Percentiles rank a stretch among this genome's conserved stretches.
Evolutionary conservation across 1,284 basidiomycete genomes (phyloP).

Genomic region (Ustilago nuda): DNA sequence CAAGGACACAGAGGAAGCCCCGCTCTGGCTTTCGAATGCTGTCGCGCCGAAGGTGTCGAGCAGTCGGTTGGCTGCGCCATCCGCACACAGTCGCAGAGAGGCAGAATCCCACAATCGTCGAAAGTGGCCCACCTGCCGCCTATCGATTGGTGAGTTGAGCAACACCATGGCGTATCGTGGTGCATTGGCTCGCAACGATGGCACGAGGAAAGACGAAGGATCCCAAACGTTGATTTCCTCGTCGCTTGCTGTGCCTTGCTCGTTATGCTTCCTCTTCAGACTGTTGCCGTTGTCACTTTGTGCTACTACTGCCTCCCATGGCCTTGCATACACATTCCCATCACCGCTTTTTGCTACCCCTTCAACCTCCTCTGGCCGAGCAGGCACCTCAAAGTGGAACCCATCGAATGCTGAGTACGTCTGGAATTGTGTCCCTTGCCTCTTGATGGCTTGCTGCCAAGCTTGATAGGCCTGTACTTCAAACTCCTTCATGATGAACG

Average conservation of each 20-base stretch:
- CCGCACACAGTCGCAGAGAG: constrained; percentile 77
- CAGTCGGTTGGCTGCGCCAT: constrained; percentile 91
- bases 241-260: not conserved
- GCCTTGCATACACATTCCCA: constrained; percentile 16
- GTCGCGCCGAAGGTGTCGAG: constrained; percentile 75
- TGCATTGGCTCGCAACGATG: not conserved
- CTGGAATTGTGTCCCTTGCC: constrained; percentile 8
- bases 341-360: not conserved
- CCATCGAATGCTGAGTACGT: constrained; percentile 45
- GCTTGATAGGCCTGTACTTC: constrained; percentile 56
- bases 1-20: constrained; percentile 9
- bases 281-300: constrained; percentile 13
- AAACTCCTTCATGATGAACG: constrained; percentile 53
- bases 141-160: constrained; percentile 56
- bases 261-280: constrained; percentile 29
- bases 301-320: constrained; percentile 21
- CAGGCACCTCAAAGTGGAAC: constrained; percentile 40
- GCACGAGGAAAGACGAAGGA: constrained; percentile 26
- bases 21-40: constrained; percentile 26
- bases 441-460: constrained; percentile 34
- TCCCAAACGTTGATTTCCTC: constrained; percentile 12
- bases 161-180: constrained; percentile 53
- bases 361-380: constrained; percentile 10
- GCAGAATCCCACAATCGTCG: constrained; percentile 57
- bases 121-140: constrained; percentile 42